These are phyloP conservation scores for Aureobasidium subglaciale DNA, from an alignment of 2,329 filamentous ascomycete genomes.

Conservation along the genomic window DNA sequence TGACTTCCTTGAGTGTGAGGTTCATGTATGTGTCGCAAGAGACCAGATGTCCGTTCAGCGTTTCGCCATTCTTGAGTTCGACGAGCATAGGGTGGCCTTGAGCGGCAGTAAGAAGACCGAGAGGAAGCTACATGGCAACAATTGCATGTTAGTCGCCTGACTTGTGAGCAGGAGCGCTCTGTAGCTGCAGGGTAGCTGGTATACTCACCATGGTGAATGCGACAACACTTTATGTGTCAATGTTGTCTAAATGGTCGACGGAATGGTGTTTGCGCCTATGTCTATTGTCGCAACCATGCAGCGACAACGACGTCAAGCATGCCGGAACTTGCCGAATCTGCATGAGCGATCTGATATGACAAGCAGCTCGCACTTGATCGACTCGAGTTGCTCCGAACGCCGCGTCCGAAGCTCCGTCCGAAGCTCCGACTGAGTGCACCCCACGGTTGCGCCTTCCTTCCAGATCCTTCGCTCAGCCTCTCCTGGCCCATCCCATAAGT, in stretches of 20 bases:
- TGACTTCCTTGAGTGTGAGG: slow-evolving; percentile 90
- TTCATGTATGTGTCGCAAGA: slow-evolving; percentile 99
- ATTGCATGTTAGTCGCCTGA: slow-evolving; percentile 14
- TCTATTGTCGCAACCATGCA: not conserved
- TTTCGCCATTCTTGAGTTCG: slow-evolving; percentile 95
- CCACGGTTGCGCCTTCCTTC: slow-evolving; percentile 3
- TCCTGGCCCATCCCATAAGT: not conserved
- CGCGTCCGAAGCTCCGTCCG: slow-evolving; percentile 1
- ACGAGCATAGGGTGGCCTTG: slow-evolving; percentile 98
- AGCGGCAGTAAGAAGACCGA: slow-evolving; percentile 84
- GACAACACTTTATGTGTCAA: slow-evolving; percentile 1
- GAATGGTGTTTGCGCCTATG: not conserved
- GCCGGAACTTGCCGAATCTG: not conserved
- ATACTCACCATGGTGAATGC: slow-evolving; percentile 21
- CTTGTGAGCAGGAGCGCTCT: slow-evolving; percentile 16
- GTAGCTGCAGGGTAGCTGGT: not conserved
- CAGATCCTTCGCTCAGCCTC: slow-evolving; percentile 12
- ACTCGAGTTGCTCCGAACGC: slow-evolving; percentile 6
- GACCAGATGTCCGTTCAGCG: slow-evolving; percentile 90
- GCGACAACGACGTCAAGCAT: slow-evolving; percentile 12
- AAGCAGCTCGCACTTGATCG: not conserved
- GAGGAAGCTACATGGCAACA: slow-evolving; percentile 45
- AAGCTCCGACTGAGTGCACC: not conserved
- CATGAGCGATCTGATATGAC: not conserved
- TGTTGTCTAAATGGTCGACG: not conserved